Evolutionary conservation across 768 basidiomycete species (phyloP), one percentile per base, ranked within the genome.

Genomic region (Phylloporus scabripes): DNA sequence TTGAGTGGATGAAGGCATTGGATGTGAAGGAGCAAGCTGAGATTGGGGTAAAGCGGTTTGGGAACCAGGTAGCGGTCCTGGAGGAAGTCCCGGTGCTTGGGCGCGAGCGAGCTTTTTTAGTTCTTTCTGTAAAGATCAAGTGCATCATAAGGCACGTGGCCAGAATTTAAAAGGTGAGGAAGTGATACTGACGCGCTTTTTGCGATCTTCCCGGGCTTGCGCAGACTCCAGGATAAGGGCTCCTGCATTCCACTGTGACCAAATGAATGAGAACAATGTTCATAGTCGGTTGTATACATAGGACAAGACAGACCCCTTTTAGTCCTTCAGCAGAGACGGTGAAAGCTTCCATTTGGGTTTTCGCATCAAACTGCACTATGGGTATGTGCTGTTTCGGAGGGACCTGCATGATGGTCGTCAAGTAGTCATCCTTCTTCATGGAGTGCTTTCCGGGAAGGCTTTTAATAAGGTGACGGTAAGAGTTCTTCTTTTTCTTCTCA

Each of bases 381-480:
- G 70, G 68, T 48, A 80, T 75, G 50, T 77, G 78, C 59, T 87
- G 84, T 63, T 88, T 88, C 50, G 83, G 81, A 5, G 86, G 86
- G 10, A 74, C 72, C 56, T 78, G 73, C 72, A 89, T 85, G 54
- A 80, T 79, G 1, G 70, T 79, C 33, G 73, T 74, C 43, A 90
- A 66, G 65, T 80, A 87, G 51, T 84, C 81, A 57, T 90, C 87
- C 64, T 84, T 90, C 72, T 86, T 87, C 74, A 79, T 74, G 24
- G 86, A 85, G 55, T 89, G 87, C 64, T 88, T 89, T 51, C 87
- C 87, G 53, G 85, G 85, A 40, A 85, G 72, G 49, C 77, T 80
- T 71, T 82, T 86, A 59, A 89, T 85, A 47, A 88, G 76, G 58
- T 87, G 82, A 57, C 80, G 85, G 60, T 88, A 89, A 49, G 70